These are phyloP conservation scores for Mortierella sp. DNA, from an alignment of 371 early-diverging fungal genomes.

Conservation along the genomic window DNA sequence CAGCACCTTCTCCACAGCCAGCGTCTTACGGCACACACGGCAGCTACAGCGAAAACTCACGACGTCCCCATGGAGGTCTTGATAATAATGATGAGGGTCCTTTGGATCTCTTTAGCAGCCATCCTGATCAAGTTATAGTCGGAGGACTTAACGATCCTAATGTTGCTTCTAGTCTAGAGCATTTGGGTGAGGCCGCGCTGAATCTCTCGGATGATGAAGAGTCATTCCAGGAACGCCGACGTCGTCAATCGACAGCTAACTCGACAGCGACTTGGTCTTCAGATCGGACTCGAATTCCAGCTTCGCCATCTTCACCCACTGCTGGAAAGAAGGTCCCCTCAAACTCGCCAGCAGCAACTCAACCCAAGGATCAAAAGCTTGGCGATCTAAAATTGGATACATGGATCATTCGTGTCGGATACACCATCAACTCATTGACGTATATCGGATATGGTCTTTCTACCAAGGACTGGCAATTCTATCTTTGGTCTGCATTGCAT, in stretches of 20 bases:
- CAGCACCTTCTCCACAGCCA: not conserved
- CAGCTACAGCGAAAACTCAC: not conserved
- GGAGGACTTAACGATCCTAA: slow-evolving; percentile 16
- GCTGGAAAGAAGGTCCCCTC: not conserved
- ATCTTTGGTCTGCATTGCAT: slow-evolving; percentile 49
- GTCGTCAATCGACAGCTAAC: slow-evolving; percentile 26
- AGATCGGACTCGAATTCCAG: slow-evolving; percentile 11
- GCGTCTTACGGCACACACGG: not conserved
- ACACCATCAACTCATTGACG: slow-evolving; percentile 43
- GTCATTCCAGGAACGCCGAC: slow-evolving; percentile 32
- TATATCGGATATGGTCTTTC: slow-evolving; percentile 57
- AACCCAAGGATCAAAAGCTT: slow-evolving; percentile 5
- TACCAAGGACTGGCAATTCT: slow-evolving; percentile 38
- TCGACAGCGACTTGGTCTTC: slow-evolving; percentile 14
- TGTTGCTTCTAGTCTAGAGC: slow-evolving; percentile 43
- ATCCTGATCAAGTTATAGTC: slow-evolving; percentile 11
- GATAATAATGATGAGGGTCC: not conserved
- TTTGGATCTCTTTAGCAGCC: not conserved
- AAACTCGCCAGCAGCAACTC: not conserved
- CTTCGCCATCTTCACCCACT: not conserved
- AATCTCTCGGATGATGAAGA: slow-evolving; percentile 39
- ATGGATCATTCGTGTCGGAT: slow-evolving; percentile 62
- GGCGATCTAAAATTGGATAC: slow-evolving; percentile 53
- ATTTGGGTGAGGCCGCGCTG: slow-evolving; percentile 38
- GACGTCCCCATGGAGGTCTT: not conserved